Evolutionary conservation across 2,329 filamentous ascomycete species (phyloP), one percentile per base, ranked within the genome.

Genomic region (Rutstroemia sp.): DNA sequence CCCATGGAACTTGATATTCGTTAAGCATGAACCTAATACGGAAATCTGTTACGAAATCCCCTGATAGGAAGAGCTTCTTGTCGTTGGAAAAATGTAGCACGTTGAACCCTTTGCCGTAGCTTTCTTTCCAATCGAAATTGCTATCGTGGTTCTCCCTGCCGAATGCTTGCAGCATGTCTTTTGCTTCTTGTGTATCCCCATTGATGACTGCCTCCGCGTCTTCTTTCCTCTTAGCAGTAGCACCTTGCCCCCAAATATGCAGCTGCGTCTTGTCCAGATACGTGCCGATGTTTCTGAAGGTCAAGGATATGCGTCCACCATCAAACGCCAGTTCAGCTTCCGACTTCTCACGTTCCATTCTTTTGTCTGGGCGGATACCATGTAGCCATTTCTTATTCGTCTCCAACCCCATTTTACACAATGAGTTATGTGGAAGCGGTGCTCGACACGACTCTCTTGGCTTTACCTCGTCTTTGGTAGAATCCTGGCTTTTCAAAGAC

Each of bases 371-470:
- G 50, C 87, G 85, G 68, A 99, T 96, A n/a, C 85, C 85, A 73
- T 99, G 94, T 10, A 96, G 79, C 89, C 92, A 97, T 63, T 83
- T 80, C 73, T 80, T 83, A 68, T 99, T 99, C 0, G 91, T 95
- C 40, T 76, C 70, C 17, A 90, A 76, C 3, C 92, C 92, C 71
- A 97, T 86, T 48, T 87, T 79, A 67, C 92, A 91, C 61, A 96
- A 82, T 1, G 89, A 95, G 69, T 95, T 95, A 69, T 97, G 92
- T 1, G 91, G 89, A 58, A 99, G 78, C 1, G 76, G 77, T 2
- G 91, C 82, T 50, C 88, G 86, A 64, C 89, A 61, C 38, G 58
- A 58, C 56, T 57, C 67, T 65, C 52, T 66, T 36, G 45, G 42
- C 27, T 42, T 27, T n/a, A 46, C 61, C 47, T 65, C 62, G 19